Conservation (phyloP, 352 stramenopile genomes). For the Globisporangium orthogonon region DNA sequence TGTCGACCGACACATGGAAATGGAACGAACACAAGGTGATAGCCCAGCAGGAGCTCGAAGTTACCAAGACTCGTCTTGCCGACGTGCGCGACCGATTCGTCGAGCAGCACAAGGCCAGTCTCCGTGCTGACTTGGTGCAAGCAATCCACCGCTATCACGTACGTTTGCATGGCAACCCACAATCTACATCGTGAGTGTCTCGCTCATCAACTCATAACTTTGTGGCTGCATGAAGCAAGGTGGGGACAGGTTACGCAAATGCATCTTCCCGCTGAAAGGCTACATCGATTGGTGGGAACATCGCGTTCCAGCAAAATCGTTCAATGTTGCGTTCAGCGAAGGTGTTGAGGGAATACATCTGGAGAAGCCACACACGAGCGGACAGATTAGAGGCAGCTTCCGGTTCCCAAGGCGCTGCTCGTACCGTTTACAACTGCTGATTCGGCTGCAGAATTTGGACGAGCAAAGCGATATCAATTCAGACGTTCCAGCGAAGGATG, state of each 20-base stretch:
- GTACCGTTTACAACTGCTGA: constrained; percentile 33
- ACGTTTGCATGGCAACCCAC: constrained; percentile 4
- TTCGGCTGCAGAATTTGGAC: constrained; percentile 7
- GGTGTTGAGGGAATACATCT: constrained; percentile 18
- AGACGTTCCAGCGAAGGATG: neutral
- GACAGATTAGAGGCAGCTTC: constrained; percentile 26
- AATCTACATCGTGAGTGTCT: neutral
- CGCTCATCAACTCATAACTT: neutral
- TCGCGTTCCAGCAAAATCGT: constrained; percentile 29
- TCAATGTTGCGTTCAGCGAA: constrained; percentile 21
- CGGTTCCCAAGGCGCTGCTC: constrained; percentile 46
- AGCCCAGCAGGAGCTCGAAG: constrained; percentile 53
- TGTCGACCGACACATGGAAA: constrained; percentile 59
- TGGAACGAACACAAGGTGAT: constrained; percentile 36
- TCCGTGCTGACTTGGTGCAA: constrained; percentile 36
- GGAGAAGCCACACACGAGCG: constrained; percentile 11
- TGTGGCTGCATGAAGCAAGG: constrained; percentile 27
- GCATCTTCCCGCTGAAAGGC: constrained; percentile 56
- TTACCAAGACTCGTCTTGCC: constrained; percentile 42
- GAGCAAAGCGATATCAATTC: neutral
- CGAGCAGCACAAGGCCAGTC: constrained; percentile 34
- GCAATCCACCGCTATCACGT: constrained; percentile 44
- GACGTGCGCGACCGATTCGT: constrained; percentile 46
- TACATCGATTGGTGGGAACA: constrained; percentile 62
- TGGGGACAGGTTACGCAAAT: constrained; percentile 33